Base-by-base conservation (phyloP, 768 basidiomycete species). In the Nevesoporus exiguus region DNA sequence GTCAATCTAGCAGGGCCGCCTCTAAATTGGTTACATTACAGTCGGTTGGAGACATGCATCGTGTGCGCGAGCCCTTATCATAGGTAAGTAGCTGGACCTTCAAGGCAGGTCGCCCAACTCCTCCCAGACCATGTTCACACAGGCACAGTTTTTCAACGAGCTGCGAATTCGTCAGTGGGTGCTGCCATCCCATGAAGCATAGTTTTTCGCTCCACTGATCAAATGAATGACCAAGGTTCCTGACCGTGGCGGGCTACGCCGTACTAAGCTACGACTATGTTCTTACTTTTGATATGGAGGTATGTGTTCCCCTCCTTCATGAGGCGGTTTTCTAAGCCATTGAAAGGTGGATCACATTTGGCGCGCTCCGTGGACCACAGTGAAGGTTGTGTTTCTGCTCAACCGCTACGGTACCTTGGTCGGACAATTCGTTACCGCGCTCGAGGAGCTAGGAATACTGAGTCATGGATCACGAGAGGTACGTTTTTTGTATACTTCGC, bases 381-480 rank as follows among this genome's bases (percentile, higher is more conserved):
- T 48, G 15, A 64, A 64, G 17, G 31, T 24, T 8, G 8, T 52
- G 15, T 64, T 65, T 42, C 48, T 64, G 10, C 22, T 62, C 49
- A 65, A 56, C 44, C 60, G 63, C 30, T 65, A 64, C 9, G 60
- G 49, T 14, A 51, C 51, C 13, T 31, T 64, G 3, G 34, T 52
- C 11, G 51, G 50, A 15, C 63, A 59, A 37, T 49, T 41, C 14
- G 9, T 45, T 22, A n/a, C 59, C 13, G n/a, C 2, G 9, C 41
- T 64, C 7, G 49, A 62, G 25, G 60, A 65, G n/a, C 36, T 58
- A 0, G 63, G 63, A 14, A 3, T 52, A 5, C 15, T 63, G 19
- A 46, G 31, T 27, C 31, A 63, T 22, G 30, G 47, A 15, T 64
- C 62, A 8, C n/a, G 11, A 42, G 11, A 34, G 31, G 62, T 65